Evolutionary conservation across 371 early-diverging fungal genomes (phyloP).

Genomic region (Circinella minor): DNA sequence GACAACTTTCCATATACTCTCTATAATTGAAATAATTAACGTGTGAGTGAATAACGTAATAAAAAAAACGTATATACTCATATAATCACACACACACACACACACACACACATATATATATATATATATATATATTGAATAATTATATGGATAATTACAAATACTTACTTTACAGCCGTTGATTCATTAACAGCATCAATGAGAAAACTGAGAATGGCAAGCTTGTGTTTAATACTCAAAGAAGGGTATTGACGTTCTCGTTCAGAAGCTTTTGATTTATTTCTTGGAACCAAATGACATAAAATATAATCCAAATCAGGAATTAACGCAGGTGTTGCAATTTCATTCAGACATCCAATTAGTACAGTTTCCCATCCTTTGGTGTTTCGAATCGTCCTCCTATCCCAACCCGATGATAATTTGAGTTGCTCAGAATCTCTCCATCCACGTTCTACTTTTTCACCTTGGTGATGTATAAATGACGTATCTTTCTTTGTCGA

Average conservation of each 20-base stretch:
- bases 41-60: not conserved
- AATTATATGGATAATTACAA: too few species aligned
- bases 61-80: not conserved
- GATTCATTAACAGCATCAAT: conserved; percentile 51
- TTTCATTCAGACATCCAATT: conserved; percentile 53
- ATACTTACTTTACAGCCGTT: conserved; percentile 40
- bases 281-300: conserved; percentile 42
- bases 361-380: conserved; percentile 52
- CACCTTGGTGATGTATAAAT: conserved; percentile 21
- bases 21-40: conserved; percentile 21
- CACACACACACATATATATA: too few species aligned
- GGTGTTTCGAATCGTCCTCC: conserved; percentile 37
- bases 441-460: conserved; percentile 42
- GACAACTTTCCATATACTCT: conserved; percentile 73
- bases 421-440: conserved; percentile 38
- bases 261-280: conserved; percentile 40
- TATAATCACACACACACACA: not conserved
- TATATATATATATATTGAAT: too few species aligned
- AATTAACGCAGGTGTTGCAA: conserved; percentile 47
- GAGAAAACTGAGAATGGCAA: conserved; percentile 46
- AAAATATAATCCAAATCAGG: conserved; percentile 44
- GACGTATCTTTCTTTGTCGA: conserved; percentile 12
- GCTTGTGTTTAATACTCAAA: conserved; percentile 37
- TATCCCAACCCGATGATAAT: conserved; percentile 45
- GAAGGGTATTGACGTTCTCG: conserved; percentile 50